Evolutionary conservation across 1,139 yeast species (phyloP), one percentile per base, ranked within the genome.

Genomic region (Saccharomycopsis hybrid): DNA sequence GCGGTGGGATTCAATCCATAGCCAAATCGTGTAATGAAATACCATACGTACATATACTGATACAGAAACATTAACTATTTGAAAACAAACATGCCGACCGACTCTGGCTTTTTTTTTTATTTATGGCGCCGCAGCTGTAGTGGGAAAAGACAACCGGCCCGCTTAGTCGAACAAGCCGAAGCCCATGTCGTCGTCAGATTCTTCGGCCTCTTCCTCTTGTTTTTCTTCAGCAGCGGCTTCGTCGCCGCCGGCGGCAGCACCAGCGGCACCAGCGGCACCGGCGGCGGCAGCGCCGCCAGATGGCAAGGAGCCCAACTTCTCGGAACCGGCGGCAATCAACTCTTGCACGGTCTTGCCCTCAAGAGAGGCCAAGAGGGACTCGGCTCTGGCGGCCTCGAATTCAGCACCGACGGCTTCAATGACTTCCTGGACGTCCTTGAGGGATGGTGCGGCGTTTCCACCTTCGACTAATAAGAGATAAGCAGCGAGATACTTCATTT

Each of bases 401-500:
- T 85, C 92, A 60, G 81, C 78, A 68, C 88, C 88, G 60, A 82
- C 90, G 54, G 90, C 72, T 65, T 80, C 79, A 69, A 85, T 77
- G 65, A 85, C 82, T 59, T 80, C 69, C 68, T 83, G 68, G 72
- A 85, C 76, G 69, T 82, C 85, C 62, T 80, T 74, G 63, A 87
- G 82, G 60, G 86, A 72, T 74, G 92, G 90, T 65, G 85, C 61
- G 64, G 84, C 70, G 77, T 80, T 78, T 71, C 92, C 92, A 71
- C 90, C 86, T 72, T 85, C 85, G 73, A 79, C 85, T 72, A 85
- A 81, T 73, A 84, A 80, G 73, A 85, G 79, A 80, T 85, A 85
- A 74, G 94, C 90, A 76, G 94, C 92, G 75, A 85, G 78, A 80
- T 85, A 85, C 80, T 83, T 85, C 89, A 82, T 77, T 72, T 69